A percentile compares a stretch with the other conserved stretches of the same genome.
These are phyloP conservation scores for Magnaporthales sp. DNA, from an alignment of 2,329 filamentous ascomycete genomes.

Conservation along the genomic window DNA sequence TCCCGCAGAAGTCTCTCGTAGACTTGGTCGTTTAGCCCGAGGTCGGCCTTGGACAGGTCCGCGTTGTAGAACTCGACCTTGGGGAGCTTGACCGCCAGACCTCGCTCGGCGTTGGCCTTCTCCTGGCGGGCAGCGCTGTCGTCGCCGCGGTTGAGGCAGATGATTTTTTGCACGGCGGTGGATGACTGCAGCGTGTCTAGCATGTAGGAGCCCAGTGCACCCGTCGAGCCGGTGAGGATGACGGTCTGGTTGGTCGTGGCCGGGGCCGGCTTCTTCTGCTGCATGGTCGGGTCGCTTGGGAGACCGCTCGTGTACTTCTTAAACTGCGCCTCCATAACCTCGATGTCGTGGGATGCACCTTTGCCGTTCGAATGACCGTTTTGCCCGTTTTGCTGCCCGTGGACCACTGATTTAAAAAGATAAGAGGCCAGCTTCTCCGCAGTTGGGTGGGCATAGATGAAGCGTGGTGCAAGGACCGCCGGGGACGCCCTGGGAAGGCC, in stretches of 20 bases:
- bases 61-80: constrained; percentile 39
- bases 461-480: constrained; percentile 23
- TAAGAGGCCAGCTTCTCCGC: constrained; percentile 23
- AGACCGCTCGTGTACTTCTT: constrained; percentile 25
- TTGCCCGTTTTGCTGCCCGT: constrained; percentile 13
- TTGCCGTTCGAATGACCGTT: constrained; percentile 9
- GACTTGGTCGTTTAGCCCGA: constrained; percentile 34
- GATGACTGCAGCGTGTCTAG: constrained; percentile 26
- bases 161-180: constrained; percentile 28
- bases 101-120: constrained; percentile 25
- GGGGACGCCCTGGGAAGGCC: constrained; percentile 22
- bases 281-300: constrained; percentile 8
- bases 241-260: constrained; percentile 27
- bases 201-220: constrained; percentile 38
- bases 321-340: constrained; percentile 23
- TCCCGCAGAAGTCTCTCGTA: constrained; percentile 27
- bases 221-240: constrained; percentile 39
- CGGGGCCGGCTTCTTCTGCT: constrained; percentile 17
- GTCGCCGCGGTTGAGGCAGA: constrained; percentile 38
- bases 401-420: constrained; percentile 12
- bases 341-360: constrained; percentile 10
- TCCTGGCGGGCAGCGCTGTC: constrained; percentile 32
- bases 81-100: constrained; percentile 24
- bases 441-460: constrained; percentile 30
- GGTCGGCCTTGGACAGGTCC: constrained; percentile 34